phyloP scores from a whole-genome alignment of 495 filamentous ascomycete species.

The Recurvomyces mirabilis region DNA sequence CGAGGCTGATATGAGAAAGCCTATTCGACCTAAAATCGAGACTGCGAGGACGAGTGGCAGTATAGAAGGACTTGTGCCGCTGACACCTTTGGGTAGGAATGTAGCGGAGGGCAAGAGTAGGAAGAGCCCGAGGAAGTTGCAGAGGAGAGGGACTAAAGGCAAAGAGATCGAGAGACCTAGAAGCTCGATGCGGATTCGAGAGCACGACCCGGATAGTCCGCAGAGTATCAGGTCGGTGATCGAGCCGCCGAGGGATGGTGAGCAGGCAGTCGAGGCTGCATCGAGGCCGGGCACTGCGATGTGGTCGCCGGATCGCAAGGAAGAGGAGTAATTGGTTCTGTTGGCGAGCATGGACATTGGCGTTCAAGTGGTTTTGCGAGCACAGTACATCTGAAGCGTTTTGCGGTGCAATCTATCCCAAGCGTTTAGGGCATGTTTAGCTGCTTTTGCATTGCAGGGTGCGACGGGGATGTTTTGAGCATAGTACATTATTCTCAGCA shows the following conservation, averaged over 20 bases:
- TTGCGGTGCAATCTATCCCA: too few relatives aligned
- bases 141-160: slow-evolving; percentile 5
- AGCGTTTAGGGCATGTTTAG: too few relatives aligned
- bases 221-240: slow-evolving; percentile 9
- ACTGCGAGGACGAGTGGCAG: slow-evolving; percentile 5
- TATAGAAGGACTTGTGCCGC: background rate
- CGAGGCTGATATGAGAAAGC: too few relatives aligned
- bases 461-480: too few relatives aligned
- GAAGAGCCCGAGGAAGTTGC: slow-evolving; percentile 16
- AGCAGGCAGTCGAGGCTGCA: background rate
- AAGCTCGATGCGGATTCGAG: background rate
- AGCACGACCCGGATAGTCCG: slow-evolving; percentile 2
- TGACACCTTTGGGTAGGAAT: slow-evolving; percentile 3
- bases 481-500: too few relatives aligned
- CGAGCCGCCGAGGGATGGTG: background rate
- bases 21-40: slow-evolving; percentile 1
- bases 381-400: too few relatives aligned
- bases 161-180: slow-evolving; percentile 9
- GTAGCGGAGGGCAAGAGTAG: background rate
- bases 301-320: background rate
- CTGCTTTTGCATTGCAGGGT: too few relatives aligned
- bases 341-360: too few relatives aligned
- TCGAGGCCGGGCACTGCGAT: slow-evolving; percentile 11
- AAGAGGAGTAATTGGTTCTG: slow-evolving; percentile 1
- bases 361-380: too few relatives aligned